phyloP scores from a whole-genome alignment of 2,329 filamentous ascomycete species.

The Pyrenochaeta sp. region DNA sequence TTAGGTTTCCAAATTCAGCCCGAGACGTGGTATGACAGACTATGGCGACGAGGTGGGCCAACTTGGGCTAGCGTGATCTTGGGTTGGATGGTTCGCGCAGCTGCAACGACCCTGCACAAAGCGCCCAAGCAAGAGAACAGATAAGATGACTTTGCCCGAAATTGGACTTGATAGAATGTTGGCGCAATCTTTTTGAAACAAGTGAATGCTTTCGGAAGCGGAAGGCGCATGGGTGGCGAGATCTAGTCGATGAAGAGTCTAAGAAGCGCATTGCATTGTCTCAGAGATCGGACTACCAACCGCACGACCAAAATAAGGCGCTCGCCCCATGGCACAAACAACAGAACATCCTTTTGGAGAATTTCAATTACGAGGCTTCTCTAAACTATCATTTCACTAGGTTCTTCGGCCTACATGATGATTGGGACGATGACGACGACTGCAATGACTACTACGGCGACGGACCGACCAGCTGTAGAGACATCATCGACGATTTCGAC shows the following conservation, averaged over 20 bases:
- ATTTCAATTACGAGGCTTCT: conserved; percentile 33
- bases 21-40: too few relatives aligned
- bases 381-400: neutral
- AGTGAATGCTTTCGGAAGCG: too few relatives aligned
- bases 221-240: neutral
- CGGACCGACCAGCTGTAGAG: conserved; percentile 8
- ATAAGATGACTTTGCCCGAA: too few relatives aligned
- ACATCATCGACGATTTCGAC: conserved; percentile 4
- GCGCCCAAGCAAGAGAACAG: too few relatives aligned
- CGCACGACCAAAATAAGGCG: conserved; percentile 28
- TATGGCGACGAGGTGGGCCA: too few relatives aligned
- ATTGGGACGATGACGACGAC: neutral
- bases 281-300: conserved; percentile 26
- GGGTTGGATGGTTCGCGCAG: too few relatives aligned
- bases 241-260: conserved; percentile 12
- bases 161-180: too few relatives aligned
- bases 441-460: conserved; percentile 22
- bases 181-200: too few relatives aligned
- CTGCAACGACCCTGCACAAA: too few relatives aligned
- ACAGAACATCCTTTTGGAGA: conserved; percentile 36
- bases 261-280: conserved; percentile 17
- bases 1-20: too few relatives aligned
- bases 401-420: too few relatives aligned
- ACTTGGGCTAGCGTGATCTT: too few relatives aligned
- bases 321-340: conserved; percentile 38